These are phyloP conservation scores for Cubamyces lactineus DNA, from an alignment of 768 basidiomycete species.

Conservation along the genomic window DNA sequence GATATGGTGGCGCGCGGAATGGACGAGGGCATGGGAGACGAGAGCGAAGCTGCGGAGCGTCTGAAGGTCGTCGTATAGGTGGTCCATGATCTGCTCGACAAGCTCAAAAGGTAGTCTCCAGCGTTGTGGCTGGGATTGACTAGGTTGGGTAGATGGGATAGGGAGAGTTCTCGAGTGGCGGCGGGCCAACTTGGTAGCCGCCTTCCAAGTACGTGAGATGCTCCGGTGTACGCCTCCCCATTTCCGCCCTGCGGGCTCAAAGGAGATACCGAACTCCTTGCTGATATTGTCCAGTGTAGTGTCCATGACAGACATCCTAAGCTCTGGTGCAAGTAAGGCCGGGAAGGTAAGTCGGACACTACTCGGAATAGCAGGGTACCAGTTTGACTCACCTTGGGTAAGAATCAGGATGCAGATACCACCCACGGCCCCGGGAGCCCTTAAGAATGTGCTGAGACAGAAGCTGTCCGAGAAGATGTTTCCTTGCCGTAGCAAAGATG, in stretches of 20 bases:
- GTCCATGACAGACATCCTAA: neutral
- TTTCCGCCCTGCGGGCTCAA: neutral
- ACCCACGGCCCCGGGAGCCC: no score
- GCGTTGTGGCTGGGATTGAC: neutral
- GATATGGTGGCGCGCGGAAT: slow-evolving; percentile 18
- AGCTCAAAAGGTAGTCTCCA: slow-evolving; percentile 21
- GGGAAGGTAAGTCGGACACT: neutral
- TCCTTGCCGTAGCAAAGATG: no score
- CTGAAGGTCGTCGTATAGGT: slow-evolving; percentile 15
- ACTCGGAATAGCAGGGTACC: no score
- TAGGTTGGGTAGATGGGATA: neutral
- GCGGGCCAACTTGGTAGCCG: neutral
- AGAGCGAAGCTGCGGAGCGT: slow-evolving; percentile 21
- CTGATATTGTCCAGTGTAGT: neutral
- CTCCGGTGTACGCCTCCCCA: slow-evolving; percentile 1
- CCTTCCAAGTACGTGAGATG: slow-evolving; percentile 5
- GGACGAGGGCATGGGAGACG: slow-evolving; percentile 21
- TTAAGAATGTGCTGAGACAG: no score
- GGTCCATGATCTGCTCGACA: slow-evolving; percentile 22
- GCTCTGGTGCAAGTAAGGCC: neutral
- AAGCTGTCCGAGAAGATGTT: no score
- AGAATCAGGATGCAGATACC: no score
- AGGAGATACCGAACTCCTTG: slow-evolving; percentile 7
- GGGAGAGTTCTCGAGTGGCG: neutral
- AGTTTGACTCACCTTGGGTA: no score